Evolutionary conservation across 1,139 yeast genomes (phyloP), one percentile per base, ranked within the genome.

Genomic region (Blastobotrys illinoisensis): DNA sequence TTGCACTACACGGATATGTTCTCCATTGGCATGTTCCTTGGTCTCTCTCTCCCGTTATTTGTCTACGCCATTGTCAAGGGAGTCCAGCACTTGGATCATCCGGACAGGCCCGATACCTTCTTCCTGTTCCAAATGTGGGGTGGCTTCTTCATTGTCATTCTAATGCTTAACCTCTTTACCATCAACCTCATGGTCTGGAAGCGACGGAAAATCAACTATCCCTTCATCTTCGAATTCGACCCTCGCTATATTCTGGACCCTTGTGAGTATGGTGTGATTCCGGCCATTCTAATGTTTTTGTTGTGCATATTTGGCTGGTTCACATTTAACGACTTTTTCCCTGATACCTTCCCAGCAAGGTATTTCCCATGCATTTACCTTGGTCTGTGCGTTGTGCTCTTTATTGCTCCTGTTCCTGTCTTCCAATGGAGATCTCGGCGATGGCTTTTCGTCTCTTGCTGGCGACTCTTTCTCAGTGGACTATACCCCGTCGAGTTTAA

Each of bases 401-500:
- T 88, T 24, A 77, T 89, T 71, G 55, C 71, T 19, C 97, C 97
- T 0, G 74, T 85, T 14, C 73, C 77, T 47, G 74, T 80, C 1
- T 69, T 77, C 44, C 83, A 78, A 62, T 76, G 78, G 49, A 67
- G 79, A 13, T 78, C 89, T 26, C 73, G 95, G 60, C 78, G 77
- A 58, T 93, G 98, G 97, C 66, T 91, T 3, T 76, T 86, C 44
- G 71, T 83, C 11, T 85, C 96, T 0, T 60, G 84, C 2, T 81
- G 91, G 78, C 78, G 99, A 65, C 73, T 93, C 49, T 46, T 86
- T 0, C 74, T 87, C 3, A 86, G 96, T 1, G 98, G 99, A 0
- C 75, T 89, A 44, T 93, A 87, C 64, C 97, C 98, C 0, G 97
- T 93, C 54, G 98, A 93, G 70, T 93, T 93, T 67, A 78, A 95